Evolutionary conservation across 192 early-diverging fungal genomes (phyloP), one percentile per base, ranked within the genome.

Genomic region (Phlyctochytrium planicorne): DNA sequence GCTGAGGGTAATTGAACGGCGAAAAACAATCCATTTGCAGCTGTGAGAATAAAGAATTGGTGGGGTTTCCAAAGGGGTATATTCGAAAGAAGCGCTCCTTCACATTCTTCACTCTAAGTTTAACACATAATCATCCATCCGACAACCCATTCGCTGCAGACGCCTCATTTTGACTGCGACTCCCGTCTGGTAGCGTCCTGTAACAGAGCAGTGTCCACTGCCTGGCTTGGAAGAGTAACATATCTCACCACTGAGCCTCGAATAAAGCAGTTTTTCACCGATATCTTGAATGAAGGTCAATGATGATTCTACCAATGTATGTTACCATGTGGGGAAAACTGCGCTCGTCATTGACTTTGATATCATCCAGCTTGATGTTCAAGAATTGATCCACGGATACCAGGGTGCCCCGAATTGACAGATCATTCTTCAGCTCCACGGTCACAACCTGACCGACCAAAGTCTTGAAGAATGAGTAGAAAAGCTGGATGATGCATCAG

Each of bases 381-480:
- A 99, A 83, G 75, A 95, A 99, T 81, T 98, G 98, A 82, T 99
- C 98, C 4, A 99, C 98, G 1, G 96, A 98, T 29, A 96, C 91
- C 30, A 99, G 82, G 29, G 88, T 90, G 16, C 98, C 98, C 32
- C 82, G 86, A 53, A 99, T 94, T 20, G 90, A 85, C 63, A 99
- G 74, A 80, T 99, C 98, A 71, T 99, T 99, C 82, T 99, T 99
- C 67, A 99, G 87, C 81, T 99, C 98, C 6, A 99, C 91, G 4
- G 93, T 95, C 23, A 99, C 95, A 61, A 87, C 78, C 70, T 97
- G 91, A 10, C 94, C 95, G 27, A 99, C 92, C 25, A 98, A 87
- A 0, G 96, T 99, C 78, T 99, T 99, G 87, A 99, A 99, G 72
- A 99, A 97, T 32, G 95, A 98, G 77, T 98, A 99, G 69, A 99